Base-by-base conservation (phyloP, 306 rosid species). In the Cyamopsis tetragonoloba region DNA sequence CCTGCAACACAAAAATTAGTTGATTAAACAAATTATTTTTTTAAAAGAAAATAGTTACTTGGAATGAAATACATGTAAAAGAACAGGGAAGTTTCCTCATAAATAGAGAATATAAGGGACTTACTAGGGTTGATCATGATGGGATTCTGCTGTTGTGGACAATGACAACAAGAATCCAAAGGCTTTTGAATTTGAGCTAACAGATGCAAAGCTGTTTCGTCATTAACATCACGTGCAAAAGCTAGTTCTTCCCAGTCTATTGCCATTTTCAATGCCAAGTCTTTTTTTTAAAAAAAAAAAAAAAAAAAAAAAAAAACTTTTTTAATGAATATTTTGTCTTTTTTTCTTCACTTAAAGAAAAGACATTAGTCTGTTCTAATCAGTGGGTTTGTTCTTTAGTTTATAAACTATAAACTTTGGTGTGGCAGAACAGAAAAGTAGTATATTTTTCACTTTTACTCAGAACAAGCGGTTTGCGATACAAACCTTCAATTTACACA, bases 201-300 rank as follows among this genome's bases (percentile, higher is more conserved):
- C 7, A 72, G 23, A 71, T 78, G 78, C 53, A 78, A 66, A 15
- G 60, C 82, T 9, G 74, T 66, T 8, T 48, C 51, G 0, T 11
- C 0, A 0, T 65, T 41, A 20, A 1, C 60, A 22, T 77, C 69
- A 2, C 46, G 49, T 22, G 37, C 50, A 1, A 56, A 57, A 10
- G 78, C 78, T 1, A 77, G 35, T 0, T 0, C 2, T 19, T 7
- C 7, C 38, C 1, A 30, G 0, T 58, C 2, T 58, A 5, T 2
- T 5, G 11, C 60, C 70, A 77, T 46, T 65, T 14, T 4, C 4
- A 65, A 57, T 3, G 82, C 78, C 2, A 77, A 47, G 9, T 41
- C 82, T 77, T 31, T 31, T 31, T n/a, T n/a, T n/a, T n/a, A n/a
- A n/a, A n/a, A n/a, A n/a, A n/a, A n/a, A n/a, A n/a, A n/a, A n/a